phyloP scores from a whole-genome alignment of 2,329 filamentous ascomycete species.

The Pestalotiopsis sp. region DNA sequence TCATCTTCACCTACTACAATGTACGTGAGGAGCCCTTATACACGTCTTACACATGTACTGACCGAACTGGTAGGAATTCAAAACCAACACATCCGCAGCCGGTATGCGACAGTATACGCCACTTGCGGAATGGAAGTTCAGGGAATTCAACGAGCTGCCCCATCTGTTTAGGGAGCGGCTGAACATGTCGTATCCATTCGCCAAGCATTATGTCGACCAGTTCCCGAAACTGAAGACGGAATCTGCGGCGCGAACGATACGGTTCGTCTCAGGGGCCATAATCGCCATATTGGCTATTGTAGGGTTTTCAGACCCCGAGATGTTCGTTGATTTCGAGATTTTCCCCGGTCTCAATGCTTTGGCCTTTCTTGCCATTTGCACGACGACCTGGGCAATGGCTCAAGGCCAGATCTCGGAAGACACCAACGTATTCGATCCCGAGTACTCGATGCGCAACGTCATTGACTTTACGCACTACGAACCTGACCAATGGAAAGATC shows the following conservation, averaged over 20 bases:
- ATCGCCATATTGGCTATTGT: slow-evolving; percentile 82
- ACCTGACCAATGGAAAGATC: slow-evolving; percentile 83
- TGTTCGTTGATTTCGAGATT: slow-evolving; percentile 90
- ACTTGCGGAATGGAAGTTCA: slow-evolving; percentile 95
- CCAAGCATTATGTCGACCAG: slow-evolving; percentile 88
- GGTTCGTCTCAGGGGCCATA: slow-evolving; percentile 84
- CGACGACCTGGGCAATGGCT: slow-evolving; percentile 79
- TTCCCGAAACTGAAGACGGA: slow-evolving; percentile 95
- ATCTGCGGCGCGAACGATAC: slow-evolving; percentile 78
- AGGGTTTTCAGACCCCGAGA: slow-evolving; percentile 84
- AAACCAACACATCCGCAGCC: slow-evolving; percentile 85
- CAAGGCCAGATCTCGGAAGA: slow-evolving; percentile 86
- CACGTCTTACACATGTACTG: slow-evolving; percentile 12
- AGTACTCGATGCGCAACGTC: slow-evolving; percentile 83
- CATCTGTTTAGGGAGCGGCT: slow-evolving; percentile 88
- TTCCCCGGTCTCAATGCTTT: slow-evolving; percentile 84
- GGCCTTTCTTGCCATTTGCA: slow-evolving; percentile 85
- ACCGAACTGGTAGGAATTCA: slow-evolving; percentile 72
- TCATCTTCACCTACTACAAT: slow-evolving; percentile 94
- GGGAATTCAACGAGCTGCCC: slow-evolving; percentile 94
- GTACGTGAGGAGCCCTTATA: slow-evolving; percentile 43
- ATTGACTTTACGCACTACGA: slow-evolving; percentile 92
- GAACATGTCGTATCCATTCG: slow-evolving; percentile 94
- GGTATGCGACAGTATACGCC: slow-evolving; percentile 91
- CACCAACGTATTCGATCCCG: slow-evolving; percentile 85